phyloP scores from a whole-genome alignment of 2,329 filamentous ascomycete genomes.

The Trichoderma endophyticum region DNA sequence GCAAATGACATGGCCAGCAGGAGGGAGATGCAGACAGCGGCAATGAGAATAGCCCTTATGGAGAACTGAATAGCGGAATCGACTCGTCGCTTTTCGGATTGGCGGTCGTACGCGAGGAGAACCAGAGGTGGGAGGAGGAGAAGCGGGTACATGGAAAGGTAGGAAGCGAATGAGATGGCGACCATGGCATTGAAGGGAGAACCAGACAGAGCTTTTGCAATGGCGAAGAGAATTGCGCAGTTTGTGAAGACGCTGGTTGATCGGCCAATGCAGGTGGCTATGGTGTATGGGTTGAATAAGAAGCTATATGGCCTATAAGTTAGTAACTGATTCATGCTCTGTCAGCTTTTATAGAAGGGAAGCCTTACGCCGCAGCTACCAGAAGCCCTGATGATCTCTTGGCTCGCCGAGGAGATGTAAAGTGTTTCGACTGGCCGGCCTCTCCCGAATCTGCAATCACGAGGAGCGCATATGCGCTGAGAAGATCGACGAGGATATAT shows the following conservation, averaged over 20 bases:
- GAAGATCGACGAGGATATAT: conserved; percentile 75
- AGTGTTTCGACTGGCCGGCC: conserved; percentile 68
- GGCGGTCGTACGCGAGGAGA: conserved; percentile 74
- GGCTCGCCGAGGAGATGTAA: conserved; percentile 72
- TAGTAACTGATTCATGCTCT: conserved; percentile 6
- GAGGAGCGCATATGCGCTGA: conserved; percentile 76
- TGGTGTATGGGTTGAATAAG: conserved; percentile 91
- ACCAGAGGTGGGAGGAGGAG: conserved; percentile 80
- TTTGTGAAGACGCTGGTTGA: conserved; percentile 88
- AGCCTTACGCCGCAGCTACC: conserved; percentile 71
- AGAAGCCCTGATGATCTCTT: conserved; percentile 71
- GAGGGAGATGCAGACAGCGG: conserved; percentile 53
- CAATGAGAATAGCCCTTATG: conserved; percentile 48
- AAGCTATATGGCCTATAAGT: conserved; percentile 56
- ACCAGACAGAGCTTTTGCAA: conserved; percentile 75
- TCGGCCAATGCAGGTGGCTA: conserved; percentile 84
- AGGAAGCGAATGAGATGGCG: conserved; percentile 80
- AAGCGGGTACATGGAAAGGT: conserved; percentile 87
- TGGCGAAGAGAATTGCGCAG: conserved; percentile 78
- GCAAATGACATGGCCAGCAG: conserved; percentile 70
- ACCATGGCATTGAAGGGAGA: conserved; percentile 74
- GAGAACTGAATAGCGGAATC: conserved; percentile 50
- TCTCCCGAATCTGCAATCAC: conserved; percentile 80
- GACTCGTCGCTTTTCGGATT: conserved; percentile 34
- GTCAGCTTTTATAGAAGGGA: neutral